A percentile compares a stretch with the other conserved stretches of the same genome.
Evolutionary conservation across 2,329 filamentous ascomycete species (phyloP).

Genomic region (Alternaria sp.): DNA sequence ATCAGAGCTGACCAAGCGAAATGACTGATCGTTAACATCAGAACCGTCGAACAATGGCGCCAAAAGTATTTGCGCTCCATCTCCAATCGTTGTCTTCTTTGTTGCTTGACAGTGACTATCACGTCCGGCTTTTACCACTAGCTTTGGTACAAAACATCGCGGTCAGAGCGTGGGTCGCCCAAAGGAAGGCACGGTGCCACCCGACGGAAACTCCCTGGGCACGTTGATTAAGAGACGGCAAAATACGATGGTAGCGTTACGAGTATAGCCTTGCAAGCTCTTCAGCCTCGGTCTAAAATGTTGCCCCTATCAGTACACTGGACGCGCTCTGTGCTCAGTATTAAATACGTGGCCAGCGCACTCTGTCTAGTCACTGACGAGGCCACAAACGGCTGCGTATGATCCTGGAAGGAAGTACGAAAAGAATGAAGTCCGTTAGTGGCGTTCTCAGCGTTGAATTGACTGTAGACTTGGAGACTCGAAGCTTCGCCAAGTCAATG

Average conservation of each 20-base stretch:
- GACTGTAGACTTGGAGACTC: background rate
- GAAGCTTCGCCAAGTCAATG: background rate
- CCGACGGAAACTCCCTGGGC: background rate
- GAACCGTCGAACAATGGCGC: background rate
- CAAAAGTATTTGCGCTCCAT: background rate
- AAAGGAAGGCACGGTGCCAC: background rate
- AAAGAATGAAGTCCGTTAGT: fast-evolving
- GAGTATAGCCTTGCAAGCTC: background rate
- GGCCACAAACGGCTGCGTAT: background rate
- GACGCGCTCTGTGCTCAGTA: background rate
- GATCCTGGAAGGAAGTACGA: fast-evolving
- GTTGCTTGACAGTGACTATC: background rate
- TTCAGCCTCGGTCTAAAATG: background rate
- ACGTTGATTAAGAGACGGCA: background rate
- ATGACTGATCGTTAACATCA: background rate
- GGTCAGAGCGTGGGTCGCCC: background rate
- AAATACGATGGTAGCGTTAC: background rate
- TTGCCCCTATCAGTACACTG: background rate
- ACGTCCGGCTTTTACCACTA: background rate
- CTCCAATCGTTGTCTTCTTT: background rate
- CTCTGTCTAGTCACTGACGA: background rate
- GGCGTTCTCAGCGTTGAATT: background rate
- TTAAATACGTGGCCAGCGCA: background rate
- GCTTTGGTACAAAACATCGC: background rate
- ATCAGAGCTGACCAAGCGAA: background rate